phyloP scores from a whole-genome alignment of 495 filamentous ascomycete species.

The Corynascus novoguineensis region DNA sequence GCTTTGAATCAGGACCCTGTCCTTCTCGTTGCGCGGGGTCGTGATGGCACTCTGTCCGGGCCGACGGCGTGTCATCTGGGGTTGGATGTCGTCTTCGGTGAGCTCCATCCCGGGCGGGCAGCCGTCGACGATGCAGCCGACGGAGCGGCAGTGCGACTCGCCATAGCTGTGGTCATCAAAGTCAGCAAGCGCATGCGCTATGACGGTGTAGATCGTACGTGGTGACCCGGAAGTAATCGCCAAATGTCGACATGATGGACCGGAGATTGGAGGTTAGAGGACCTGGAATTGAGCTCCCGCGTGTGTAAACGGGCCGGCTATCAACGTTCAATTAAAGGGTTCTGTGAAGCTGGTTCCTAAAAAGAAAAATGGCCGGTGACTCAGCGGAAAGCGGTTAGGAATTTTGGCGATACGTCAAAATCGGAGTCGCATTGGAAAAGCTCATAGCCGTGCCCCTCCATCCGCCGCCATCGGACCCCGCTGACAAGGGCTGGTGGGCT shows the following conservation, averaged over 20 bases:
- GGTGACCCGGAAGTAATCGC: constrained; percentile 74
- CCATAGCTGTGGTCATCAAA: constrained; percentile 66
- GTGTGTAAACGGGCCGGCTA: too few species aligned
- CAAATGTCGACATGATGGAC: constrained; percentile 82
- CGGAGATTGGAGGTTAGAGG: background rate
- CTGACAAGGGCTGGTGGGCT: background rate
- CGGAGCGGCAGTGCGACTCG: constrained; percentile 86
- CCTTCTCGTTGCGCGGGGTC: constrained; percentile 90
- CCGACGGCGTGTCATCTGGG: constrained; percentile 84
- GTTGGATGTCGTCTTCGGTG: constrained; percentile 86
- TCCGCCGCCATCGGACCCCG: constrained; percentile 24
- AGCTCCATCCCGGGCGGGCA: constrained; percentile 85
- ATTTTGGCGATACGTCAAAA: background rate
- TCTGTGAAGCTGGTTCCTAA: too few species aligned
- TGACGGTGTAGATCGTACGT: constrained; percentile 52
- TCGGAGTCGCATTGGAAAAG: constrained; percentile 16
- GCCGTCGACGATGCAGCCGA: constrained; percentile 84
- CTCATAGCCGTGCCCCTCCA: constrained; percentile 17
- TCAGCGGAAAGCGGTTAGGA: constrained; percentile 3
- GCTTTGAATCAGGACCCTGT: constrained; percentile 85
- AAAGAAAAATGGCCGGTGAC: background rate
- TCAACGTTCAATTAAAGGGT: too few species aligned
- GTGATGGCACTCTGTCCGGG: constrained; percentile 88
- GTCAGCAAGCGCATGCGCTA: constrained; percentile 2
- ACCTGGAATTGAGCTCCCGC: too few species aligned